Conservation (phyloP, 2,329 filamentous ascomycete genomes). For the Fusarium aywerte region DNA sequence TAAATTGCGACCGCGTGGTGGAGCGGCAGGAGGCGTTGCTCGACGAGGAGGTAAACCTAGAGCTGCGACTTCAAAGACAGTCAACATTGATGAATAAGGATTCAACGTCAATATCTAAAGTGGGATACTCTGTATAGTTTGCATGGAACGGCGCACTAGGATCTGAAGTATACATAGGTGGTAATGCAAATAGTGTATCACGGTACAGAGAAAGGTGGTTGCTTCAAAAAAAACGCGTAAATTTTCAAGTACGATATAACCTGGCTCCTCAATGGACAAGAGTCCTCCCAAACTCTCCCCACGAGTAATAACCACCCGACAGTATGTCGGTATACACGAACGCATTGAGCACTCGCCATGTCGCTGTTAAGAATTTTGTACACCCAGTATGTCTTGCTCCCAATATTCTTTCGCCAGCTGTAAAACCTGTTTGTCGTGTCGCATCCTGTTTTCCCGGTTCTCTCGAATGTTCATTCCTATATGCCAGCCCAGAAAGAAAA, state of each 20-base stretch:
- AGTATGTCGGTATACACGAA: slow-evolving; percentile 36
- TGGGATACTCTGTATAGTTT: slow-evolving; percentile 16
- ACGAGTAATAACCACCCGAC: slow-evolving; percentile 28
- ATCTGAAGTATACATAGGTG: slow-evolving; percentile 6
- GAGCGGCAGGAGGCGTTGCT: slow-evolving; percentile 39
- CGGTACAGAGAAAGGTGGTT: background rate
- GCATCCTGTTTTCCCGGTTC: slow-evolving; percentile 37
- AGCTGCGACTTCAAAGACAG: slow-evolving; percentile 38
- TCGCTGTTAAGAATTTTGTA: slow-evolving; percentile 35
- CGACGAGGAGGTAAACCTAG: slow-evolving; percentile 47
- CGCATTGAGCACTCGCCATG: slow-evolving; percentile 31
- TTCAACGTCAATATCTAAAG: background rate
- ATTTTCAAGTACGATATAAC: slow-evolving; percentile 40
- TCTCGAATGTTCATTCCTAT: slow-evolving; percentile 41
- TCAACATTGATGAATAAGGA: slow-evolving; percentile 15
- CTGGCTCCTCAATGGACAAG: slow-evolving; percentile 27
- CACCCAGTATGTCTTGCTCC: slow-evolving; percentile 37
- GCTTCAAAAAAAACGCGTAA: slow-evolving; percentile 35
- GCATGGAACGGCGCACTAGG: slow-evolving; percentile 42
- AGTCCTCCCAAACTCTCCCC: slow-evolving; percentile 32
- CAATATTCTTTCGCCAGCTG: slow-evolving; percentile 39
- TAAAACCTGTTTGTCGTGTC: slow-evolving; percentile 29
- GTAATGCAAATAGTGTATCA: slow-evolving; percentile 2
- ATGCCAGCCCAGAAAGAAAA: slow-evolving; percentile 44
- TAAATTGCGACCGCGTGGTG: slow-evolving; percentile 43